phyloP scores from a whole-genome alignment of 1,139 yeast genomes.

The Protomyces inundatus region DNA sequence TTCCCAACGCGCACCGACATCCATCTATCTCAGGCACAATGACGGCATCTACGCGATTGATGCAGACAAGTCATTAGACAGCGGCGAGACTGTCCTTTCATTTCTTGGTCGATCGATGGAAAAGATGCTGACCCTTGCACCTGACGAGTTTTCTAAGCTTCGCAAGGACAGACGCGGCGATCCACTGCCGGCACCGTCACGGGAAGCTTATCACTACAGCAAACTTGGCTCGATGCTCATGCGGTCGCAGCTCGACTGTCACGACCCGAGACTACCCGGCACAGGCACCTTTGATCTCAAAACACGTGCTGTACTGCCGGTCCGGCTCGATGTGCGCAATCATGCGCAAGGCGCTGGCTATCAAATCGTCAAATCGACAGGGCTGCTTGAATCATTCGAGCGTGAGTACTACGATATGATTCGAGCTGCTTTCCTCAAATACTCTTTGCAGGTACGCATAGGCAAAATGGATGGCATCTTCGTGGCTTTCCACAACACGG shows the following conservation, averaged over 20 bases:
- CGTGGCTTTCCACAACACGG: slow-evolving; percentile 81
- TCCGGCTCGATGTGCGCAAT: slow-evolving; percentile 59
- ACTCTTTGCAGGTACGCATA: slow-evolving; percentile 82
- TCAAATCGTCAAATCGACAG: slow-evolving; percentile 56
- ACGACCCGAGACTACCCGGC: slow-evolving; percentile 72
- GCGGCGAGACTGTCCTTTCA: slow-evolving; percentile 61
- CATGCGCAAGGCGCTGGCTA: slow-evolving; percentile 57
- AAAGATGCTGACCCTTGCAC: slow-evolving; percentile 32
- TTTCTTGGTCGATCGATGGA: slow-evolving; percentile 48
- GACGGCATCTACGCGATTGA: slow-evolving; percentile 58
- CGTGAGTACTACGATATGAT: slow-evolving; percentile 73
- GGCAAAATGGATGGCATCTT: slow-evolving; percentile 97
- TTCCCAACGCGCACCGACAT: slow-evolving; percentile 45
- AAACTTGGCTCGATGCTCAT: slow-evolving; percentile 61
- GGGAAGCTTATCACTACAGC: slow-evolving; percentile 61
- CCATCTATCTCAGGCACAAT: slow-evolving; percentile 43
- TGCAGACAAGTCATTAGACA: slow-evolving; percentile 62
- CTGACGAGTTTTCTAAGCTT: slow-evolving; percentile 44
- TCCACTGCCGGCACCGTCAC: slow-evolving; percentile 26
- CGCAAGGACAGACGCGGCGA: slow-evolving; percentile 34
- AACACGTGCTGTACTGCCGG: slow-evolving; percentile 83
- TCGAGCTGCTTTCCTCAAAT: slow-evolving; percentile 72
- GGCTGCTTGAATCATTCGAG: slow-evolving; percentile 70
- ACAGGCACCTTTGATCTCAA: slow-evolving; percentile 89
- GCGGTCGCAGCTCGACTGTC: slow-evolving; percentile 89